Evolutionary conservation across 1,139 yeast genomes (phyloP), one percentile per base, ranked within the genome.

Genomic region (Debaryomyces fabryi): DNA sequence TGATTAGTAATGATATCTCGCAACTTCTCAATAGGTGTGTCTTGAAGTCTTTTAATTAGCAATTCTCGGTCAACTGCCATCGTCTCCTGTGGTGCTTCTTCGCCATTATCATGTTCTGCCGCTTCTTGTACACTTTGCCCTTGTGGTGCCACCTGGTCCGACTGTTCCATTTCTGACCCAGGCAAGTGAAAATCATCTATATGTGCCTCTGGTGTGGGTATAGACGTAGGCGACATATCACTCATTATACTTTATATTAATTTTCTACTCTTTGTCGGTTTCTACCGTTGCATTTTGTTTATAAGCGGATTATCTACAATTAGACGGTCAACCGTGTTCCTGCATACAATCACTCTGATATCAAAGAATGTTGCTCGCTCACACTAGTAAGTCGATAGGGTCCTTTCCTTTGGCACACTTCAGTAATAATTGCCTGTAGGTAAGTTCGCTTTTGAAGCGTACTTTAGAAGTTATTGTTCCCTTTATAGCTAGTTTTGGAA

Each of bases 1-100:
- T 83, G 85, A 49, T 74, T 73, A 50, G 72, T 74, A 29, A 75
- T 62, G 20, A 75, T 70, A 30, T 69, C 72, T 50, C 71, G 68
- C 34, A 76, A 64, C 48, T 72, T 66, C 8, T 69, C 71, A n/a
- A 67, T 54, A 0, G 79, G 78, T 6, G 74, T 66, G 21, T 61
- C 60, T 24, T 64, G 58, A 21, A 75, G 64, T 46, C 65, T 65
- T 27, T 62, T 52, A n/a, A 58, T 47, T 25, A 67, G 50, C 8
- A 48, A 47, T 10, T 58, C 65, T 34, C 54, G 49, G 20, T 39
- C 39, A n/a, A 30, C 24, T 27, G 27, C 27, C 23, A 35, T n/a
- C 13, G 23, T 25, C 9, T 33, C 39, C 16, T 33, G 24, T 33
- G 36, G 13, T 18, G 5, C 15, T 25, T 34, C 18, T 8, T 34